Evolutionary conservation across 2,329 filamentous ascomycete species (phyloP), one percentile per base, ranked within the genome.

Genomic region (Aspergillus melleus): DNA sequence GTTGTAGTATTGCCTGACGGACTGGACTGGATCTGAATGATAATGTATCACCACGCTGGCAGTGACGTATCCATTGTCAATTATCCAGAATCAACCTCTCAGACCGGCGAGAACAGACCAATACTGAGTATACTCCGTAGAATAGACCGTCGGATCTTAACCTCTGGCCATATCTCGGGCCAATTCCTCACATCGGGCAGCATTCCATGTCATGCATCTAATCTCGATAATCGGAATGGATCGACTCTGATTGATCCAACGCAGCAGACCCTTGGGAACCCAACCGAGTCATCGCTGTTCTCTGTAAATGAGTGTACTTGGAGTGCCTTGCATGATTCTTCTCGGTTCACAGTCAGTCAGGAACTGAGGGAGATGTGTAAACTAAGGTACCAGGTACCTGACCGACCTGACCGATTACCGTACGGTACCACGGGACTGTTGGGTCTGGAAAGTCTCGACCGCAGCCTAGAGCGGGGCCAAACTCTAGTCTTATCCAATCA

Each of bases 381-480:
- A n/a, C n/a, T n/a, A n/a, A n/a, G n/a, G n/a, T n/a, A n/a, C n/a
- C n/a, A n/a, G n/a, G n/a, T n/a, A n/a, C n/a, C n/a, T n/a, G n/a
- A n/a, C n/a, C n/a, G n/a, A n/a, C n/a, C n/a, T n/a, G n/a, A n/a
- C n/a, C n/a, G n/a, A n/a, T 50, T 57, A 60, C 53, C 12, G 49
- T 60, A 60, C 46, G 19, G 54, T 59, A 63, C 59, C 53, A 58
- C 39, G 52, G 51, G 49, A 57, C 42, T 9, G 26, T 29, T 29
- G 60, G 56, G n/a, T 22, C n/a, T 14, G 14, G 14, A 49, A 55
- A 55, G 62, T 54, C 60, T 62, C 55, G 57, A 64, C 55, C 58
- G 42, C 44, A 49, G 53, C 12, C 11, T 30, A 19, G 3, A 32
- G 58, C 59, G 61, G 63, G 42, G 42, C 36, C 47, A 30, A 12